Evolutionary conservation across 2,329 filamentous ascomycete species (phyloP), one percentile per base, ranked within the genome.

Genomic region (Phialemonium atrogriseum): DNA sequence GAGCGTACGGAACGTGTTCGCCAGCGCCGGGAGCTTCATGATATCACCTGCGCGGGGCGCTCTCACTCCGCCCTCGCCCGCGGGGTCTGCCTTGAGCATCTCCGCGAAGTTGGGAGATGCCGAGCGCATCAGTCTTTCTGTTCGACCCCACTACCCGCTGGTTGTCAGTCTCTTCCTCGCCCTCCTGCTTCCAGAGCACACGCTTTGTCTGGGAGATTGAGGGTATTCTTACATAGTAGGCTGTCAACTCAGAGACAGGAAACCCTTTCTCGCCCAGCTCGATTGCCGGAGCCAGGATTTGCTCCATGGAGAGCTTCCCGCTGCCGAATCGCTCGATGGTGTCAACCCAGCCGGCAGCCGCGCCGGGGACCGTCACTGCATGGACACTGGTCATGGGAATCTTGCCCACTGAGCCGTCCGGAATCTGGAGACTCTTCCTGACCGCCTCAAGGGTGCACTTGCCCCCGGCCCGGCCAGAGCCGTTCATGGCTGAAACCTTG

Each of bases 261-360:
- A 89, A 95, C 0, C 91, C 91, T 36, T 84, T 73, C 54, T 96
- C 89, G 5, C 78, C 91, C 21, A 96, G 62, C 49, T 81, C 76
- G 39, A 94, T 88, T 0, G 87, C 91, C 0, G 91, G 89, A 5
- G 64, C 70, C 9, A 98, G 64, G 36, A 96, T 78, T 48, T 93
- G 77, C 44, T 76, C 73, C 59, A 96, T 46, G 7, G 66, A 75
- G 10, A 96, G 47, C 51, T 82, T 93, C 3, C 86, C 85, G 54
- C 88, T 95, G 11, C 91, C 91, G 50, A 96, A 94, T 33, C 75
- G 77, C 56, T 88, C 80, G 1, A 95, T 70, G 1, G 83, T 80
- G 55, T 98, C 91, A 15, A 84, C 79, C 91, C 91, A 98, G 1
- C 89, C 91, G 1, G 87, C 91, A 1, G 91, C 77, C 2, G 91